A percentile compares a stretch with the other conserved stretches of the same genome.
Conservation (phyloP, 345 rosid genomes). For the Pugionium dolabratum region DNA sequence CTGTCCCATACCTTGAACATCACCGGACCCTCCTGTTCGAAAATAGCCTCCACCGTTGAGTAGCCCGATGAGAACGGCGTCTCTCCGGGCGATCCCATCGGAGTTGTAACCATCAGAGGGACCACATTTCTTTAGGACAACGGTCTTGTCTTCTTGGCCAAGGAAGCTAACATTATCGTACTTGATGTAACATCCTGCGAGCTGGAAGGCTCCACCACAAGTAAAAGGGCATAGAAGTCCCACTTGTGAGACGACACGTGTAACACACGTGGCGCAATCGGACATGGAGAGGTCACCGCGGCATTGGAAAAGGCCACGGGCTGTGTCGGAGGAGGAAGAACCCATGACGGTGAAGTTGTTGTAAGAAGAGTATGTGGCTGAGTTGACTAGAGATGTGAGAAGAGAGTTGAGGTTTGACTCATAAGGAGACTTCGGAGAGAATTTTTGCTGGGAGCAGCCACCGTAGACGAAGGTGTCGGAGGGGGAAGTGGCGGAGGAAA, state of each 20-base stretch:
- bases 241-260: slow-evolving; percentile 26
- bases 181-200: slow-evolving; percentile 74
- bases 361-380: no score
- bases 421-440: slow-evolving; percentile 58
- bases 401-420: slow-evolving; percentile 81
- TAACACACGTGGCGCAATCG: slow-evolving; percentile 79
- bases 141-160: slow-evolving; percentile 33
- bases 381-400: slow-evolving; percentile 88
- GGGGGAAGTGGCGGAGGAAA: slow-evolving; percentile 42
- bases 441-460: slow-evolving; percentile 73
- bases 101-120: slow-evolving; percentile 37
- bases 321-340: no score
- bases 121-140: no score
- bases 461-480: slow-evolving; percentile 57
- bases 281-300: slow-evolving; percentile 96
- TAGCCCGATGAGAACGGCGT: slow-evolving; percentile 58
- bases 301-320: no score
- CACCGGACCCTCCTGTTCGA: slow-evolving; percentile 53
- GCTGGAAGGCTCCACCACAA: slow-evolving; percentile 77
- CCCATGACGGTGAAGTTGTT: no score
- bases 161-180: slow-evolving; percentile 72
- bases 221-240: slow-evolving; percentile 47
- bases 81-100: slow-evolving; percentile 56
- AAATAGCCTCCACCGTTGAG: slow-evolving; percentile 52
- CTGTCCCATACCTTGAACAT: slow-evolving; percentile 60